These are phyloP conservation scores for Isatis tinctoria DNA, from an alignment of 345 rosid species.

Conservation along the genomic window DNA sequence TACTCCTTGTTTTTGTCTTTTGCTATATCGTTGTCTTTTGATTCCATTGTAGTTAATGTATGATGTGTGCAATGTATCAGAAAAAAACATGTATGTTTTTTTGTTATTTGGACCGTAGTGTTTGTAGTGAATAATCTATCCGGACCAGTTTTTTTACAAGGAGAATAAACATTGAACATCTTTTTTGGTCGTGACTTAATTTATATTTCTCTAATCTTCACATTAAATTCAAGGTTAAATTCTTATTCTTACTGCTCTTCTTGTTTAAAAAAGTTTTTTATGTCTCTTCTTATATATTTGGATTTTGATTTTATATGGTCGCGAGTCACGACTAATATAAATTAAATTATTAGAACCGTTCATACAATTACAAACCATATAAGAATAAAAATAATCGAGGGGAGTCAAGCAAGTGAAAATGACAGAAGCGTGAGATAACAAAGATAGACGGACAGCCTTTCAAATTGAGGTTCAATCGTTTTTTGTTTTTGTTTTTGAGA, in stretches of 20 bases:
- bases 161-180: neutral
- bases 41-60: no score
- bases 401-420: slow-evolving; percentile 21
- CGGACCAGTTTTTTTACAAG: neutral
- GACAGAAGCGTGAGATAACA: slow-evolving; percentile 18
- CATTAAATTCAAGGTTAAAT: neutral
- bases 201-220: neutral
- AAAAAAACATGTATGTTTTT: no score
- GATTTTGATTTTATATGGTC: neutral
- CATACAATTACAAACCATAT: neutral
- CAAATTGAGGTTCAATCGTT: no score
- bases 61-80: no score
- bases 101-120: neutral
- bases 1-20: no score
- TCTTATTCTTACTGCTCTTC: no score
- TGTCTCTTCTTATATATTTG: no score
- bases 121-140: neutral
- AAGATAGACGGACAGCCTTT: no score
- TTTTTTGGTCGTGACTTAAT: neutral
- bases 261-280: no score
- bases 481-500: no score
- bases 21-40: no score
- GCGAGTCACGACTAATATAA: neutral
- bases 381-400: neutral
- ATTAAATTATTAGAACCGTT: neutral